These are phyloP conservation scores for Aspergillus sclerotioniger DNA, from an alignment of 495 filamentous ascomycete genomes.

Conservation along the genomic window DNA sequence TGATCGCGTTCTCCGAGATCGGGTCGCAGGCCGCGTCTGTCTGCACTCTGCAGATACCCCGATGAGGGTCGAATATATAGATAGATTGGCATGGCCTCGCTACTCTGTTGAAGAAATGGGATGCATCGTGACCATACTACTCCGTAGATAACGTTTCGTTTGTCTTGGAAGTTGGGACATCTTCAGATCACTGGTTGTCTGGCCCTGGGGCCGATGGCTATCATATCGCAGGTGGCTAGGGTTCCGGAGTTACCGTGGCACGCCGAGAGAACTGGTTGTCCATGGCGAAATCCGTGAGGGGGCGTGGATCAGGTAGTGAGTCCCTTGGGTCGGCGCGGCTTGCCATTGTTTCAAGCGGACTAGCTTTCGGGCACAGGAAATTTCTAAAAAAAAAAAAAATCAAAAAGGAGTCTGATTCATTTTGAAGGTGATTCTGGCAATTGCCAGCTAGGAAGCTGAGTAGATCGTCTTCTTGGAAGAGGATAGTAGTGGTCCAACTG, in stretches of 20 bases:
- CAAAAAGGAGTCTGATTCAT: not conserved
- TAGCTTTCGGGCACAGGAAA: not conserved
- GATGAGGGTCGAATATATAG: not conserved
- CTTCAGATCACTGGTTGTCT: not conserved
- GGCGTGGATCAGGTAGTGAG: not conserved
- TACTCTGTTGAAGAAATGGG: not conserved
- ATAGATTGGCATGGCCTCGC: no score
- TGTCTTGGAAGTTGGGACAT: not conserved
- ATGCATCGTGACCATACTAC: constrained; percentile 2
- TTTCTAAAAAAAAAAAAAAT: not conserved
- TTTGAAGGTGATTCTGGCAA: no score
- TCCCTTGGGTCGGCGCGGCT: constrained; percentile 4
- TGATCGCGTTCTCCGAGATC: constrained; percentile 1
- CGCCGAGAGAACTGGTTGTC: not conserved
- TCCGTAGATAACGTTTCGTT: not conserved
- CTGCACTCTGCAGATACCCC: not conserved
- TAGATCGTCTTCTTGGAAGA: not conserved
- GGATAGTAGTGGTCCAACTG: not conserved
- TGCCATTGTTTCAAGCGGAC: not conserved
- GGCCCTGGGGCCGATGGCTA: not conserved
- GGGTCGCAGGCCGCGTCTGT: not conserved
- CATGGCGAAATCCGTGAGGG: constrained; percentile 7
- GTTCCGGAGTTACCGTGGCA: constrained; percentile 11
- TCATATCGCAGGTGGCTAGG: constrained; percentile 2
- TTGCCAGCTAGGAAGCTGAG: no score